Evolutionary conservation across 2,329 filamentous ascomycete genomes (phyloP).

Genomic region (Herpotrichia juniperi): DNA sequence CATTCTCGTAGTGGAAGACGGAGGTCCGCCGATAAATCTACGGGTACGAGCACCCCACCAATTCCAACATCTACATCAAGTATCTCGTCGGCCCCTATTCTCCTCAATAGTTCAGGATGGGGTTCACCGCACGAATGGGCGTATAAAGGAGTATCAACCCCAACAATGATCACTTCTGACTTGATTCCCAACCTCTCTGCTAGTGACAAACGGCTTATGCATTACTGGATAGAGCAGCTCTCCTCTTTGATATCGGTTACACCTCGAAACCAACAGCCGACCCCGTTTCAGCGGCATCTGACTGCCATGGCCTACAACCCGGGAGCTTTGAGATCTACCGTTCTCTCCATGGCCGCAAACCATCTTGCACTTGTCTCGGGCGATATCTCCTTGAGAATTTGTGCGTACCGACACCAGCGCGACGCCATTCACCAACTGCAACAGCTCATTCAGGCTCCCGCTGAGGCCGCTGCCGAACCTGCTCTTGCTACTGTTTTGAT

Average conservation of each 20-base stretch:
- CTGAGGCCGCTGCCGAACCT: slow-evolving; percentile 22
- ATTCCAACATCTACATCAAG: slow-evolving; percentile 24
- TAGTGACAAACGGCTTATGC: slow-evolving; percentile 29
- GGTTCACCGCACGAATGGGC: slow-evolving; percentile 1
- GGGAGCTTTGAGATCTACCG: slow-evolving; percentile 33
- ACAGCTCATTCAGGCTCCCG: slow-evolving; percentile 28
- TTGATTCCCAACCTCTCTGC: slow-evolving; percentile 19
- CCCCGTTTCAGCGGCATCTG: slow-evolving; percentile 34
- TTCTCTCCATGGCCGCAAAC: slow-evolving; percentile 40
- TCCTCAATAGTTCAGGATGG: slow-evolving; percentile 3
- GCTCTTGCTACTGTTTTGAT: slow-evolving; percentile 39
- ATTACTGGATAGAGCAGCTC: slow-evolving; percentile 34
- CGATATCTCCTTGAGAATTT: slow-evolving; percentile 23
- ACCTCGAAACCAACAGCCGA: slow-evolving; percentile 21
- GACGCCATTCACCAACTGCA: slow-evolving; percentile 35
- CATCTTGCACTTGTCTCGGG: slow-evolving; percentile 30
- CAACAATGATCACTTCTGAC: slow-evolving; percentile 5
- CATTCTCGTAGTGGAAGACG: slow-evolving; percentile 23
- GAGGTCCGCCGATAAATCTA: slow-evolving; percentile 8
- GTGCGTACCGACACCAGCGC: slow-evolving; percentile 34
- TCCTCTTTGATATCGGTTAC: slow-evolving; percentile 32
- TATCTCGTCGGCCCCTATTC: slow-evolving; percentile 17
- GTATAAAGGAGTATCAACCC: slow-evolving; percentile 4
- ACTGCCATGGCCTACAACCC: slow-evolving; percentile 33
- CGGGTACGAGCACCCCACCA: background rate